phyloP scores from a whole-genome alignment of 495 filamentous ascomycete species.

The Letharia lupina region DNA sequence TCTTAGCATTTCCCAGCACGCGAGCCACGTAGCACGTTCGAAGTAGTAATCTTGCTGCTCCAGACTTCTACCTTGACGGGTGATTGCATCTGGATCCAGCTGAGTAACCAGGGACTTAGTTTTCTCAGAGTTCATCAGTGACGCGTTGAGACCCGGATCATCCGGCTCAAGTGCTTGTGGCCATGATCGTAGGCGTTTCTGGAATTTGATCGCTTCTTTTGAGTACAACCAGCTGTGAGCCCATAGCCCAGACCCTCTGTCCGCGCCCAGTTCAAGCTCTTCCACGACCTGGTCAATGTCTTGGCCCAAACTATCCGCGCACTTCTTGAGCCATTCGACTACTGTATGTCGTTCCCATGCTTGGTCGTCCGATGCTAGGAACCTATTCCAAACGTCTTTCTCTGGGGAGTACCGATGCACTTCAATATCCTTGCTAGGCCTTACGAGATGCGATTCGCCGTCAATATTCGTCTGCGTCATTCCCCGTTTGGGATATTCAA shows the following conservation, averaged over 20 bases:
- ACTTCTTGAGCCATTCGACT: slow-evolving; percentile 74
- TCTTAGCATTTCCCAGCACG: slow-evolving; percentile 80
- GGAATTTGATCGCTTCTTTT: slow-evolving; percentile 76
- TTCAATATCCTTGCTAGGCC: slow-evolving; percentile 33
- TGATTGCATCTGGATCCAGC: slow-evolving; percentile 83
- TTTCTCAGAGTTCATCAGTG: slow-evolving; percentile 47
- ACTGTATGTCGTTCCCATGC: slow-evolving; percentile 67
- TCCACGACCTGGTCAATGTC: slow-evolving; percentile 69
- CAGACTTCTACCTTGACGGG: slow-evolving; percentile 63
- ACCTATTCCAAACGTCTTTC: slow-evolving; percentile 54
- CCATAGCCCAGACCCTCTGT: slow-evolving; percentile 59
- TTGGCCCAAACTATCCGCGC: slow-evolving; percentile 51
- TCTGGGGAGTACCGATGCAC: slow-evolving; percentile 53
- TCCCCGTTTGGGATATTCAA: slow-evolving; percentile 37
- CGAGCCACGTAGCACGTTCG: slow-evolving; percentile 79
- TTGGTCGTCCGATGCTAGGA: slow-evolving; percentile 55
- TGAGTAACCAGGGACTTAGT: slow-evolving; percentile 71
- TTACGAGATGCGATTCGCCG: slow-evolving; percentile 20
- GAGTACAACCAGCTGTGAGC: slow-evolving; percentile 88
- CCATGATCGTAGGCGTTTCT: slow-evolving; percentile 66
- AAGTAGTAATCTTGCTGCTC: slow-evolving; percentile 75
- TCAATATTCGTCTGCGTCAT: slow-evolving; percentile 33
- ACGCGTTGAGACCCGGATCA: slow-evolving; percentile 45
- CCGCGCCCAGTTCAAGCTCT: slow-evolving; percentile 52
- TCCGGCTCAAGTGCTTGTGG: slow-evolving; percentile 56